Evolutionary conservation across 2,329 filamentous ascomycete species (phyloP), one percentile per base, ranked within the genome.

Genomic region (Fusarium duplospermum): DNA sequence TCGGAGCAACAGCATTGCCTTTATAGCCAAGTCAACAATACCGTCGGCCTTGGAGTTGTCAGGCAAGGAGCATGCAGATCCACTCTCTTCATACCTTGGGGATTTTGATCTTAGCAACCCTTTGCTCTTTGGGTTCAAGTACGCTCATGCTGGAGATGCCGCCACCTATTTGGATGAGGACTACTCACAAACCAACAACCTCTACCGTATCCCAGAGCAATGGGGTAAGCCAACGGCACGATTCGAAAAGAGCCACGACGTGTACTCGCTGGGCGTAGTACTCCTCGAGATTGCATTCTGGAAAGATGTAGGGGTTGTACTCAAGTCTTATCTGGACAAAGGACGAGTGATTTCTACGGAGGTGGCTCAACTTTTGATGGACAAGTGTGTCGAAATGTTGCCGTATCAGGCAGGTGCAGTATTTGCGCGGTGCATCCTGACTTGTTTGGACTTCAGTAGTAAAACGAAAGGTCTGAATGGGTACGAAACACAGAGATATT

Each of bases 211-310:
- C 8, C 61, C 61, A 3, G 61, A 33, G 4, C 61, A 27, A 35
- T 56, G 47, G 61, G 10, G 27, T 6, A 24, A 36, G 16, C 61
- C 61, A 22, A 27, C 38, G n/a, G 58, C 40, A 8, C 61, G 65
- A 1, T 67, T 67, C 16, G 33, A 67, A 8, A 67, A 64, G 14
- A 29, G 56, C 4, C 65, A 64, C 18, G 65, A 67, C 2, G 56
- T 67, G 2, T 67, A 64, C 61, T 64, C 65, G 0, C 35, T 67
- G 0, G 65, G 65, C 2, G 54, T 67, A 2, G 31, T 67, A 1
- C 16, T 67, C 16, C 36, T 67, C 13, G 35, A 67, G 16, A 56
- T 64, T 11, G 66, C 56, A 1, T 57, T 64, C 29, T 64, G 61
- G 66, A 54, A 64, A 27, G 63, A 66, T 7, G 40, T 38, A n/a